Evolutionary conservation across 495 filamentous ascomycete species (phyloP).

Genomic region (Aspergillus coremiiformis): DNA sequence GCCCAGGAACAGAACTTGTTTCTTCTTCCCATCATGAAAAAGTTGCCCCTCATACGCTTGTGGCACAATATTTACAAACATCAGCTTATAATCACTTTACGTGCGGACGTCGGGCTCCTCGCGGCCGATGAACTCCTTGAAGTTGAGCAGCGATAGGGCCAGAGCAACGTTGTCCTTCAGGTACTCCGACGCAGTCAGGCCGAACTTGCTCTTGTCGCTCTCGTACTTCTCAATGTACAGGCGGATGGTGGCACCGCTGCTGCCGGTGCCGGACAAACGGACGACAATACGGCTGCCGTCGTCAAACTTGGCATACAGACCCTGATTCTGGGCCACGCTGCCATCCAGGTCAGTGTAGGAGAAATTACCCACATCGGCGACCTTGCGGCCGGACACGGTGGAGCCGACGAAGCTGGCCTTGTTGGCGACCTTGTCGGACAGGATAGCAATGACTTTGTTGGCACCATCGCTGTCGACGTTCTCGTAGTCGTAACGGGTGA

Average conservation of each 20-base stretch:
- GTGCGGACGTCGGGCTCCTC: constrained; percentile 94
- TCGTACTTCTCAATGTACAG: constrained; percentile 94
- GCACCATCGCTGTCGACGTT: constrained; percentile 85
- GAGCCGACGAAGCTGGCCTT: constrained; percentile 76
- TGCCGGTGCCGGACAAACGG: constrained; percentile 87
- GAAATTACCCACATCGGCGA: constrained; percentile 88
- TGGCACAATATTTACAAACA: not conserved
- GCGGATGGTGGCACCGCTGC: constrained; percentile 89
- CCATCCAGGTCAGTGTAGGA: constrained; percentile 95
- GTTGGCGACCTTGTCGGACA: constrained; percentile 60
- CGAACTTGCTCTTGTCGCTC: constrained; percentile 65
- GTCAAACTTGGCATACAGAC: constrained; percentile 89
- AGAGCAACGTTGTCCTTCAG: constrained; percentile 79
- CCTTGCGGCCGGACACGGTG: constrained; percentile 71
- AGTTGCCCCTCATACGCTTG: not conserved
- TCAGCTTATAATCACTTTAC: constrained; percentile 31
- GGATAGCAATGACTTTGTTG: constrained; percentile 72
- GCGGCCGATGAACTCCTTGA: constrained; percentile 83
- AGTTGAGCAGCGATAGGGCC: constrained; percentile 73
- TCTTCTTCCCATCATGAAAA: not conserved
- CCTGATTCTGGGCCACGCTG: constrained; percentile 91
- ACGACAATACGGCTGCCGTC: constrained; percentile 93
- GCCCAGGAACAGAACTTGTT: not conserved
- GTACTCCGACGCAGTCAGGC: constrained; percentile 83
- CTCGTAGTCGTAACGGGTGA: constrained; percentile 98